Evolutionary conservation across 2,329 filamentous ascomycete species (phyloP).

Genomic region (Talaromyces sp.): DNA sequence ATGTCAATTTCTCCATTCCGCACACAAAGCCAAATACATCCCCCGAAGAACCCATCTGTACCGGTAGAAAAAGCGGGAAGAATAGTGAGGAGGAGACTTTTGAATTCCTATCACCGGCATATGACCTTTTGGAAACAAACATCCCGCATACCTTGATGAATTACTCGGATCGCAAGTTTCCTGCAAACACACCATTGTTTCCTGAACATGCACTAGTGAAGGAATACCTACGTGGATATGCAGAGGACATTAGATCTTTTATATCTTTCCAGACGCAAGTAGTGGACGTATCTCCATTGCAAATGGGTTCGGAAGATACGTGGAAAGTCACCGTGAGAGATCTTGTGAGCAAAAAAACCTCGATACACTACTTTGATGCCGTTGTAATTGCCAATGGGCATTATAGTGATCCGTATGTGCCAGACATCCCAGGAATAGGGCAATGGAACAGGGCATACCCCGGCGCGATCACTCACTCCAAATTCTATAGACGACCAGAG

Average conservation of each 20-base stretch:
- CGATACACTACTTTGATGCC: conserved; percentile 61
- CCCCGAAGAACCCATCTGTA: conserved; percentile 56
- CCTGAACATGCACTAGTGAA: conserved; percentile 68
- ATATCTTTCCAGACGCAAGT: conserved; percentile 70
- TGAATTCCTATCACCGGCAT: conserved; percentile 77
- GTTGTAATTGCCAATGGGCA: conserved; percentile 73
- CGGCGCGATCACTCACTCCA: conserved; percentile 66
- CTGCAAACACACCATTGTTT: conserved; percentile 63
- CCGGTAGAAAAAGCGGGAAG: conserved; percentile 29
- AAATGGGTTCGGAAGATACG: conserved; percentile 28
- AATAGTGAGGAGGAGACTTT: conserved; percentile 39
- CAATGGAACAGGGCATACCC: conserved; percentile 59
- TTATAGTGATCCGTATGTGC: conserved; percentile 65
- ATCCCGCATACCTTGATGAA: conserved; percentile 78
- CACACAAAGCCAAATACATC: conserved; percentile 61
- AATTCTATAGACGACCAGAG: conserved; percentile 67
- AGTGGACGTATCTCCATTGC: conserved; percentile 46
- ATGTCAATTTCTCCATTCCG: conserved; percentile 47
- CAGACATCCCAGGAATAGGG: conserved; percentile 56
- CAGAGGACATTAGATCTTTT: conserved; percentile 60
- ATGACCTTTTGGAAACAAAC: conserved; percentile 79
- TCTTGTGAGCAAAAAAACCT: conserved; percentile 39
- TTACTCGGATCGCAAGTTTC: conserved; percentile 68
- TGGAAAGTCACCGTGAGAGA: conserved; percentile 62
- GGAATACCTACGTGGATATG: conserved; percentile 69